These are phyloP conservation scores for Russula dissimulans DNA, from an alignment of 768 basidiomycete species.

Conservation along the genomic window DNA sequence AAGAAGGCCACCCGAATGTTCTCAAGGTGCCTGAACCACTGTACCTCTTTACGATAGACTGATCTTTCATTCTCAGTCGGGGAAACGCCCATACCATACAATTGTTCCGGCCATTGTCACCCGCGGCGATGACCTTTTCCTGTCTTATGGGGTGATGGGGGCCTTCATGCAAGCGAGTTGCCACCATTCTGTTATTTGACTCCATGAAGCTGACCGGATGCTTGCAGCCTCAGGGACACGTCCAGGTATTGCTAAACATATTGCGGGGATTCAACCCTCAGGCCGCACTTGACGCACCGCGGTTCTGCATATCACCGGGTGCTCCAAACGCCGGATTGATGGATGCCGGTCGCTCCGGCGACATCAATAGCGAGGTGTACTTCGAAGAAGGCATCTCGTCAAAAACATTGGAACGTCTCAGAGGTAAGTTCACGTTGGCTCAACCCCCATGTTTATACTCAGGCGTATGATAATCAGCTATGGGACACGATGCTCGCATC, in stretches of 20 bases:
- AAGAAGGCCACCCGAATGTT: conserved; percentile 76
- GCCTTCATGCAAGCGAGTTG: conserved; percentile 70
- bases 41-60: neutral
- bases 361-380: conserved; percentile 97
- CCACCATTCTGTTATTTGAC: neutral
- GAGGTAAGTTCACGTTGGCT: conserved; percentile 33
- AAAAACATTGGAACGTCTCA: conserved; percentile 55
- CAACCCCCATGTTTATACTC: neutral
- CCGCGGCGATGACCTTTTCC: conserved; percentile 69
- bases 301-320: conserved; percentile 6
- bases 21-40: conserved; percentile 43
- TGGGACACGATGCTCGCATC: conserved; percentile 79
- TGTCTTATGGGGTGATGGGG: conserved; percentile 89
- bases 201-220: neutral
- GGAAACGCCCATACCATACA: conserved; percentile 87
- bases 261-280: conserved; percentile 83
- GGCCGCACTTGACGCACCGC: conserved; percentile 47
- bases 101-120: conserved; percentile 89
- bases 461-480: conserved; percentile 36
- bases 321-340: neutral
- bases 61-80: conserved; percentile 36
- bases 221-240: conserved; percentile 81
- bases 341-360: conserved; percentile 36
- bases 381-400: conserved; percentile 40
- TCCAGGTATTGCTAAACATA: conserved; percentile 88